Evolutionary conservation across 1,139 yeast genomes (phyloP).

Genomic region (Candida sojae): DNA sequence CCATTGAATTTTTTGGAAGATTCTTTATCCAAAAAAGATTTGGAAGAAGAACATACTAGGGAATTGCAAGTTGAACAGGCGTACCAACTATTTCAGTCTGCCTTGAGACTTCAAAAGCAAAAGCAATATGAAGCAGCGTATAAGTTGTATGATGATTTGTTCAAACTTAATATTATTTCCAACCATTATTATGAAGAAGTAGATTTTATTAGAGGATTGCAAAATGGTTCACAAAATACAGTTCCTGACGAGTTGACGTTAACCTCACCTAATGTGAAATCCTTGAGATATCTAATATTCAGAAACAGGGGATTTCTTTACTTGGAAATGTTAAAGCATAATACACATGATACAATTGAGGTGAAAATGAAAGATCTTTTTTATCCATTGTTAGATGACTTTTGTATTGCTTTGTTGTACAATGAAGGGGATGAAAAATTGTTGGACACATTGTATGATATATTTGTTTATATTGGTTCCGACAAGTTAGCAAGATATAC

Average conservation of each 20-base stretch:
- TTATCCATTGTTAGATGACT: slow-evolving; percentile 54
- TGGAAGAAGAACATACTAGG: slow-evolving; percentile 85
- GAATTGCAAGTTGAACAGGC: slow-evolving; percentile 91
- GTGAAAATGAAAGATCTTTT: slow-evolving; percentile 26
- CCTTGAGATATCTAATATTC: slow-evolving; percentile 73
- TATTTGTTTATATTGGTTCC: slow-evolving; percentile 50
- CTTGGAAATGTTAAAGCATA: slow-evolving; percentile 44
- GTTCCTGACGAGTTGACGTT: slow-evolving; percentile 44
- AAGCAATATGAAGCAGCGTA: slow-evolving; percentile 53
- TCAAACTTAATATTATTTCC: slow-evolving; percentile 66
- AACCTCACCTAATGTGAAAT: slow-evolving; percentile 69
- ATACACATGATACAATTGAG: slow-evolving; percentile 7
- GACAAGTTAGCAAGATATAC: slow-evolving; percentile 59
- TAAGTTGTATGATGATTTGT: slow-evolving; percentile 58
- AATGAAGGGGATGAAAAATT: slow-evolving; percentile 64
- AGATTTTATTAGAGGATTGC: slow-evolving; percentile 40
- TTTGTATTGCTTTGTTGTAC: slow-evolving; percentile 56
- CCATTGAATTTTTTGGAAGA: slow-evolving; percentile 82
- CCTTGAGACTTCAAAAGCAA: slow-evolving; percentile 60
- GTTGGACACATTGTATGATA: slow-evolving; percentile 46
- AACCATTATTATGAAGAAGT: slow-evolving; percentile 49
- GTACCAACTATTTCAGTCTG: slow-evolving; percentile 70
- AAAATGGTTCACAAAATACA: slow-evolving; percentile 35
- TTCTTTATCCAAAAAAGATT: slow-evolving; percentile 51
- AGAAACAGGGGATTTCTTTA: slow-evolving; percentile 80